These are phyloP conservation scores for Metarhizium brunneum DNA, from an alignment of 2,329 filamentous ascomycete genomes.

Conservation along the genomic window DNA sequence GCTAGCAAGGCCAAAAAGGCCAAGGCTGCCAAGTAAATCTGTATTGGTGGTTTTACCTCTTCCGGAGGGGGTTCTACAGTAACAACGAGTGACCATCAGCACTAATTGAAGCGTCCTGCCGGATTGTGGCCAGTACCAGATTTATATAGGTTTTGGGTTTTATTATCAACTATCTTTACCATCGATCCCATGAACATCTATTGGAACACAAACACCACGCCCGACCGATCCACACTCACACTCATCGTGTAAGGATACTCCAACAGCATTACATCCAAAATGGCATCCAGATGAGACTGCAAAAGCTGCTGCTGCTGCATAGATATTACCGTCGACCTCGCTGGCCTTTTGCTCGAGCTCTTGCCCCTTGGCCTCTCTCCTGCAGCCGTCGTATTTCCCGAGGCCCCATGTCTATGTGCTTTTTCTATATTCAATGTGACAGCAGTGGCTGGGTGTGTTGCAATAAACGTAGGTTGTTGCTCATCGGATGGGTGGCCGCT, in stretches of 20 bases:
- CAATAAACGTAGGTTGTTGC: slow-evolving; percentile 62
- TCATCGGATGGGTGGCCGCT: slow-evolving; percentile 68
- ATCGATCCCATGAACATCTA: slow-evolving; percentile 16
- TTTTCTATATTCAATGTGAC: slow-evolving; percentile 60
- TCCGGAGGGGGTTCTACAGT: too few species aligned
- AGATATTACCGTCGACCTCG: slow-evolving; percentile 76
- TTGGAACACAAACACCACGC: slow-evolving; percentile 77
- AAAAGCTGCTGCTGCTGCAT: slow-evolving; percentile 80
- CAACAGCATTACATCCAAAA: slow-evolving; percentile 80
- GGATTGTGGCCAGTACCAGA: too few species aligned
- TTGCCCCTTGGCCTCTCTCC: slow-evolving; percentile 15
- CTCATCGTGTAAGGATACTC: slow-evolving; percentile 90
- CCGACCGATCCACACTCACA: slow-evolving; percentile 79
- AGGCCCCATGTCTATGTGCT: slow-evolving; percentile 30
- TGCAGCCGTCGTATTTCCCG: slow-evolving; percentile 6
- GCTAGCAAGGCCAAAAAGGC: too few species aligned
- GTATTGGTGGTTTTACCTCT: too few species aligned
- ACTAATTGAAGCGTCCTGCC: too few species aligned
- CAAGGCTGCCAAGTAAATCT: too few species aligned
- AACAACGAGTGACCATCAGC: too few species aligned
- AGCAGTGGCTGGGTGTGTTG: slow-evolving; percentile 51
- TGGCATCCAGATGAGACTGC: slow-evolving; percentile 76
- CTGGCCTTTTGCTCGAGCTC: slow-evolving; percentile 33
- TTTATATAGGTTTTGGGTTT: neutral
- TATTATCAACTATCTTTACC: neutral